Evolutionary conservation across 2,329 filamentous ascomycete species (phyloP).

Genomic region (Cladophialophora exuberans): DNA sequence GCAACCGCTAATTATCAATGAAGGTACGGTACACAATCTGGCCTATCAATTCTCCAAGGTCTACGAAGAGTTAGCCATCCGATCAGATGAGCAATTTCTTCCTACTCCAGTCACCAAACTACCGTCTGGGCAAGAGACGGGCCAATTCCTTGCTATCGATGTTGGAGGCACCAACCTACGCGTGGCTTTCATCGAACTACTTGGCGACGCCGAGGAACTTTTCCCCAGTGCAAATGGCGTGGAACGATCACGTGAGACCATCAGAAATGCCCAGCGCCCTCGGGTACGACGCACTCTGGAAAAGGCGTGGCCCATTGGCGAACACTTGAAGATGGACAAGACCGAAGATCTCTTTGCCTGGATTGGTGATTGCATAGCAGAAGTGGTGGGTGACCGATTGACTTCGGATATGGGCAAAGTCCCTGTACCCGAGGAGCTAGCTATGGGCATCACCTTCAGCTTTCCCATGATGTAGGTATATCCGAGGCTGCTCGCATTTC

Average conservation of each 20-base stretch:
- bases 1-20: conserved; percentile 45
- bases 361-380: conserved; percentile 77
- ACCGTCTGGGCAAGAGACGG: conserved; percentile 56
- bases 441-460: conserved; percentile 55
- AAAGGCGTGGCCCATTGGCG: conserved; percentile 72
- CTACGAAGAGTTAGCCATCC: conserved; percentile 48
- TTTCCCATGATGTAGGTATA: conserved; percentile 55
- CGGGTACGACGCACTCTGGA: conserved; percentile 65
- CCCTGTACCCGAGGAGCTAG: conserved; percentile 47
- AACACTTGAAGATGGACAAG: conserved; percentile 73
- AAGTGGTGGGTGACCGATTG: conserved; percentile 65
- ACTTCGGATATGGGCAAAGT: conserved; percentile 43
- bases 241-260: conserved; percentile 47
- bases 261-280: conserved; percentile 52
- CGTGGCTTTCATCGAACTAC: conserved; percentile 59
- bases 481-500: too few relatives aligned
- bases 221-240: conserved; percentile 28
- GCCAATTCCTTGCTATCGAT: conserved; percentile 60
- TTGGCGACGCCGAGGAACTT: conserved; percentile 46
- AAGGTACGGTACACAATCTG: conserved; percentile 48
- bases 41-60: conserved; percentile 50
- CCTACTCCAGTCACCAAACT: conserved; percentile 52
- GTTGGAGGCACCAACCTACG: conserved; percentile 61
- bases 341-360: conserved; percentile 76
- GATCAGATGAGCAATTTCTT: conserved; percentile 51